Percentiles rank a stretch among this genome's conserved stretches.
phyloP scores from a whole-genome alignment of 2,329 filamentous ascomycete species.

The Cladosporium sp. region DNA sequence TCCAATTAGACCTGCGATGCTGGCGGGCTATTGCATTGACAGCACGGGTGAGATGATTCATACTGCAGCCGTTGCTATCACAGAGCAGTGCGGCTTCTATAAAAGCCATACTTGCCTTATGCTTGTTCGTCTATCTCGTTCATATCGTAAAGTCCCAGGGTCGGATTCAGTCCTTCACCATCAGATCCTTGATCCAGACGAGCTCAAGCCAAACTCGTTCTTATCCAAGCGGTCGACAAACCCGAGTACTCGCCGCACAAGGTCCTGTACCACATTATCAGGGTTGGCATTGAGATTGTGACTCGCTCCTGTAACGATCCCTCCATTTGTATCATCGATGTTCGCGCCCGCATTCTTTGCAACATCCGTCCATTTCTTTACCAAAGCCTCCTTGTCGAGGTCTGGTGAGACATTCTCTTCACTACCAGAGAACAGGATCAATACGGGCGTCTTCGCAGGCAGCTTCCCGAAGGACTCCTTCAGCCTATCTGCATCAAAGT shows the following conservation, averaged over 20 bases:
- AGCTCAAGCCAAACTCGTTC: constrained; percentile 13
- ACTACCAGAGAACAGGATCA: constrained; percentile 61
- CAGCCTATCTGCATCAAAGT: constrained; percentile 59
- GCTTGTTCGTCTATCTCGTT: too few species aligned
- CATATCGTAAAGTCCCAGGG: too few species aligned
- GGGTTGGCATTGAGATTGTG: constrained; percentile 50
- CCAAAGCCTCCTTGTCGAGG: constrained; percentile 56
- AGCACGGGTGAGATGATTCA: too few species aligned
- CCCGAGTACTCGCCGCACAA: constrained; percentile 48
- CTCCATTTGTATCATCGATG: constrained; percentile 47
- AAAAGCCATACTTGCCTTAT: too few species aligned
- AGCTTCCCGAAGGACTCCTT: constrained; percentile 62
- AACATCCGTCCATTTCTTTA: constrained; percentile 53
- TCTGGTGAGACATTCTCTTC: constrained; percentile 61
- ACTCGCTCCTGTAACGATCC: constrained; percentile 46
- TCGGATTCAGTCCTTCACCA: too few species aligned
- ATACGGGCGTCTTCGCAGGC: constrained; percentile 47
- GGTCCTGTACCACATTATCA: constrained; percentile 43
- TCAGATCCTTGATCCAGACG: constrained; percentile 12
- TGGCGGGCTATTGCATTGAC: too few species aligned
- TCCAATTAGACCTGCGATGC: too few species aligned
- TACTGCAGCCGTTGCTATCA: too few species aligned
- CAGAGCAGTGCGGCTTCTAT: too few species aligned
- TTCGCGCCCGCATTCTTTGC: constrained; percentile 41
- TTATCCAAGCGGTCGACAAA: constrained; percentile 41